Base-by-base conservation (phyloP, 345 rosid species). In the Microthlaspi erraticum region DNA sequence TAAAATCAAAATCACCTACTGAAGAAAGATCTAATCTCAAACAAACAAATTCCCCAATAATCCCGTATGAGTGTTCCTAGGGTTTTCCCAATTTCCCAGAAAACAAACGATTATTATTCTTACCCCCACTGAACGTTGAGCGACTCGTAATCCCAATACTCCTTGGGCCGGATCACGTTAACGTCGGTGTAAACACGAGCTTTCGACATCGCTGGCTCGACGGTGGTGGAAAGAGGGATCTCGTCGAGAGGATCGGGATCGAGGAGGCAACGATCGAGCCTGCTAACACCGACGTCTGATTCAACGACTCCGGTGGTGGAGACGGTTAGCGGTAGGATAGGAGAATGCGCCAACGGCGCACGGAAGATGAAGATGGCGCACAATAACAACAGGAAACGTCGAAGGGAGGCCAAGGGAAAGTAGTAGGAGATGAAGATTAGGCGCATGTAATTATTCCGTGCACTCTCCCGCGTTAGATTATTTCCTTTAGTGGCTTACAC, bases 101-200 rank as follows among this genome's bases (percentile, higher is more conserved):
- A 34, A 34, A 14, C 1, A 49, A 49, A 31, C 9, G 41, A 93
- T 91, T 5, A n/a, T 26, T 23, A 23, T 23, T 23, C 49, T 73
- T 78, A 89, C 98, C 98, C 94, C 97, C 99, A 88, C 76, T 86
- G 89, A 72, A 86, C 89, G 44, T 82, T 83, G 58, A 88, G 88
- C 17, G 91, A 83, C 73, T 90, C 93, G 76, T 90, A 90, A 81
- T 94, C 97, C 96, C 96, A 94, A 50, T 94, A 94, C 33, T 94
- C 98, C 82, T 92, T 92, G 8, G 99, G 92, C 9, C 97, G 88
- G 18, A 86, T 55, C 57, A 90, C 94, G 79, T 95, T 95, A 34
- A 95, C 80, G 19, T 95, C 96, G 13, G 96, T 20, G 67, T 92
- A 95, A 56, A 92, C 97, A 37, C 92, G 85, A 29, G 99, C 86